Conservation (phyloP, 768 basidiomycete genomes). For the Naganishia onofrii region DNA sequence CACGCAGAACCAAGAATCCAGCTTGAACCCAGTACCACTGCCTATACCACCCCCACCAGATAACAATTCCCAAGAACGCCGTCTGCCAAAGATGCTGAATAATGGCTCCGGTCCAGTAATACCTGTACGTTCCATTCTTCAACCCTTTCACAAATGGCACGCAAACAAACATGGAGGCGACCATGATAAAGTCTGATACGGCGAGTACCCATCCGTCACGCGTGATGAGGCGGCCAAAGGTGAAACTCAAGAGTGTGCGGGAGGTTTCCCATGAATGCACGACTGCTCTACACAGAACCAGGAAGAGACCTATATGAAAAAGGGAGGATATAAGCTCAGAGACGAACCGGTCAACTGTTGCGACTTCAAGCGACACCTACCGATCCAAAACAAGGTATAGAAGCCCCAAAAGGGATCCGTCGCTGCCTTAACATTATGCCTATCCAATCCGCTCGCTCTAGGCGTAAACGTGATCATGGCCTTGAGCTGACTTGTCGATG, state of each 20-base stretch:
- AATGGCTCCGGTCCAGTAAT: conserved; percentile 70
- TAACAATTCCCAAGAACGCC: conserved; percentile 64
- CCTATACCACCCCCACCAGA: conserved; percentile 87
- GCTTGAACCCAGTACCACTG: conserved; percentile 95
- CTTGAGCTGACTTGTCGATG: conserved; percentile 70
- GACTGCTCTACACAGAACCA: conserved; percentile 69
- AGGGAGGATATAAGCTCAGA: neutral
- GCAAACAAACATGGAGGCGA: conserved; percentile 67
- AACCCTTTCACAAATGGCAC: conserved; percentile 80
- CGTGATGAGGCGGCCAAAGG: conserved; percentile 83
- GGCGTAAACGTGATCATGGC: conserved; percentile 83
- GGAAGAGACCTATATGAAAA: conserved; percentile 63
- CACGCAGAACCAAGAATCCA: conserved; percentile 52
- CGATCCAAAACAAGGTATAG: conserved; percentile 84
- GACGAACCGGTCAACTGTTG: neutral
- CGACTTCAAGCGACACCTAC: conserved; percentile 33
- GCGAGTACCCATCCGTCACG: conserved; percentile 79
- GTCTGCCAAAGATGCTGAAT: conserved; percentile 82
- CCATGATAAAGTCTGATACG: conserved; percentile 76
- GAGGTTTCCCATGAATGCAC: conserved; percentile 62
- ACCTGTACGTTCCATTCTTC: conserved; percentile 73
- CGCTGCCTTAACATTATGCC: conserved; percentile 67
- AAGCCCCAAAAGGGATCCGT: conserved; percentile 91
- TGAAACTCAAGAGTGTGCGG: conserved; percentile 72
- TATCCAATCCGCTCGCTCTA: conserved; percentile 80